Evolutionary conservation across 2,329 filamentous ascomycete genomes (phyloP).

Genomic region (Teratosphaeria pseudoeucalypti): DNA sequence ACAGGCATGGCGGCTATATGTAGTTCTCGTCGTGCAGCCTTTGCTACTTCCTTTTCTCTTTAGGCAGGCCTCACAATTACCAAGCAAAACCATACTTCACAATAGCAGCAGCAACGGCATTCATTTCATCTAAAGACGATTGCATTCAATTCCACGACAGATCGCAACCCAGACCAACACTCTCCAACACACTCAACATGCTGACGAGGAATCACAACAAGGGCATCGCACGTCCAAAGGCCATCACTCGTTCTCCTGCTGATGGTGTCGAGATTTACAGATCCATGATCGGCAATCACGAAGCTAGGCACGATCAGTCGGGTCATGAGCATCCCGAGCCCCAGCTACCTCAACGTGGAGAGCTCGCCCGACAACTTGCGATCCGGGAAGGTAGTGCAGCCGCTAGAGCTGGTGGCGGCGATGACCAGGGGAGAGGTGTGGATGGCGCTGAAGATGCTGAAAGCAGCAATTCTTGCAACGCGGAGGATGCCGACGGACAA

Average conservation of each 20-base stretch:
- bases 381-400: not conserved
- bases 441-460: too few species aligned
- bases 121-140: not conserved
- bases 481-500: too few species aligned
- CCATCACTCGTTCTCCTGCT: not conserved
- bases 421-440: not conserved
- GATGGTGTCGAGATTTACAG: not conserved
- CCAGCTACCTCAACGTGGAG: not conserved
- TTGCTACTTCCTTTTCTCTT: not conserved
- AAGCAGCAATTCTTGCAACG: too few species aligned
- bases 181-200: not conserved
- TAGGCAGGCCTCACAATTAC: constrained; percentile 4
- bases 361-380: not conserved
- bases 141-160: not conserved
- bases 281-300: not conserved
- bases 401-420: not conserved
- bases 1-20: not conserved
- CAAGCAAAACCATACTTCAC: not conserved
- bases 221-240: not conserved
- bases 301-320: not conserved
- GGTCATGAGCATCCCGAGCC: not conserved
- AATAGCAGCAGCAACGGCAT: not conserved
- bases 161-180: not conserved
- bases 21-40: not conserved
- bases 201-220: not conserved